Evolutionary conservation across 108 stramenopile species (phyloP).

Genomic region (Cyclostephanos invisitatus): DNA sequence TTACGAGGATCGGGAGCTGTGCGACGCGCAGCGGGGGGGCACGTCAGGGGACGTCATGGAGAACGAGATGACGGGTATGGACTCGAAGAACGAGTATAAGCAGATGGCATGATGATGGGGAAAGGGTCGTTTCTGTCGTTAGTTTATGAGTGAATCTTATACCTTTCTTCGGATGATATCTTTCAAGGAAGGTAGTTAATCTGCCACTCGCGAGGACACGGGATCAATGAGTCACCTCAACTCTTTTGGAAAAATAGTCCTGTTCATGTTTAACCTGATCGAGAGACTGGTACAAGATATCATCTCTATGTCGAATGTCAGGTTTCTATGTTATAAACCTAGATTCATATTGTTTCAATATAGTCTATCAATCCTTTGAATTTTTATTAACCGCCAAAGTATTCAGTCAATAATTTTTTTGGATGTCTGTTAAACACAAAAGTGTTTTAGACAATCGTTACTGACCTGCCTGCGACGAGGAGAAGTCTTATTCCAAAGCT

Average conservation of each 20-base stretch:
- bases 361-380: neutral
- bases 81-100: conserved; percentile 15
- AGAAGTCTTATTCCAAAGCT: too few relatives aligned
- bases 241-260: neutral
- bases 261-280: neutral
- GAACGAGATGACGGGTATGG: conserved; percentile 4
- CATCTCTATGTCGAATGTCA: neutral
- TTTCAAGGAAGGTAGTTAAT: neutral
- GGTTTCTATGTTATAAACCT: neutral
- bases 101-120: conserved; percentile 22
- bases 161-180: neutral
- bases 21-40: conserved; percentile 21
- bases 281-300: neutral
- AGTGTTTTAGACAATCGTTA: too few relatives aligned
- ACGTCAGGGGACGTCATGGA: conserved; percentile 13
- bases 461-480: too few relatives aligned
- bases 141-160: neutral
- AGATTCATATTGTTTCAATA: neutral
- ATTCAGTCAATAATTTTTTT: too few relatives aligned
- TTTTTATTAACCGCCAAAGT: neutral
- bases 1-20: conserved; percentile 43
- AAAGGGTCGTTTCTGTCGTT: neutral
- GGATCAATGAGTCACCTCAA: neutral
- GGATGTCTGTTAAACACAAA: too few relatives aligned
- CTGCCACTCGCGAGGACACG: neutral